Conservation (phyloP, 2,329 filamentous ascomycete species). For the Cercospora zeina region DNA sequence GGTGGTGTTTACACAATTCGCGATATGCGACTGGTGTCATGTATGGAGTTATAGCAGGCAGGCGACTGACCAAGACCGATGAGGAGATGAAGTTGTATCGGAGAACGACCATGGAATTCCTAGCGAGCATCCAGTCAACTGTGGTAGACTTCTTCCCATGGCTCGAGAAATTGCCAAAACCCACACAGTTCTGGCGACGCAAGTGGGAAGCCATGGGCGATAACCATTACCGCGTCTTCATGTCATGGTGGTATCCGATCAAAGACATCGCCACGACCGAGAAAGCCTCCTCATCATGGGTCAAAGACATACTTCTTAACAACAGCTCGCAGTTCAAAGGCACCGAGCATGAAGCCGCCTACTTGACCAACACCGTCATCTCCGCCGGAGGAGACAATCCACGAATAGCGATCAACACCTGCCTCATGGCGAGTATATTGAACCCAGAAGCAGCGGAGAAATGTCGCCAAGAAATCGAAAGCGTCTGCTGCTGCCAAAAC, state of each 20-base stretch:
- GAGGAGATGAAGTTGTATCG: conserved; percentile 18
- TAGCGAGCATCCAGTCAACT: conserved; percentile 14
- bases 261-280: conserved; percentile 1
- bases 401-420: conserved; percentile 22
- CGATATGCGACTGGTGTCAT: conserved; percentile 20
- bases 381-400: conserved; percentile 23
- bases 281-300: conserved; percentile 13
- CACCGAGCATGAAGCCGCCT: conserved; percentile 18
- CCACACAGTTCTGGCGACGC: conserved; percentile 14
- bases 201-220: conserved; percentile 15
- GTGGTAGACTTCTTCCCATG: conserved; percentile 22
- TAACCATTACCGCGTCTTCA: conserved; percentile 15
- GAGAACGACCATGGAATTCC: conserved; percentile 20
- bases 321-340: conserved; percentile 17
- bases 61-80: conserved; percentile 16
- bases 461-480: conserved; percentile 14
- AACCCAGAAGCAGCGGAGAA: conserved; percentile 6
- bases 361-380: conserved; percentile 22
- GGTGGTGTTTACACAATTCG: conserved; percentile 19
- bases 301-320: conserved; percentile 15
- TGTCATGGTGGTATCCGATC: conserved; percentile 19
- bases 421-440: conserved; percentile 17
- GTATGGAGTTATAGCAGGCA: conserved; percentile 19
- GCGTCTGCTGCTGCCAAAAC: conserved; percentile 8
- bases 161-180: conserved; percentile 9